Percentiles rank a stretch among this genome's conserved stretches.
Evolutionary conservation across 2,329 filamentous ascomycete genomes (phyloP).

Genomic region (Aspergillus sojae): DNA sequence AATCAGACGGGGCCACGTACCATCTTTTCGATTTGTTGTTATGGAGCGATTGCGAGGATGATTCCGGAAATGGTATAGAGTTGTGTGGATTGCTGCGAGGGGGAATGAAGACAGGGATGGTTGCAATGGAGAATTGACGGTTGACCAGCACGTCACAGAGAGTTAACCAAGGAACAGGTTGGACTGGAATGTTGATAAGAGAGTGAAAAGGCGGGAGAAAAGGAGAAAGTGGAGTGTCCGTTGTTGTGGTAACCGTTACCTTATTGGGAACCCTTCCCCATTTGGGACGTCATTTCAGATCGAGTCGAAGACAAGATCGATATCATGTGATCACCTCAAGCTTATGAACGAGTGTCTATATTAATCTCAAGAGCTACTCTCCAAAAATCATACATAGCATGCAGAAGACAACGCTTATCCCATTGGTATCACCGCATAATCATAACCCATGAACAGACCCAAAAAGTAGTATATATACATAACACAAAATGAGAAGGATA

Average conservation of each 20-base stretch:
- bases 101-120: constrained; percentile 6
- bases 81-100: neutral
- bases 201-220: constrained; percentile 2
- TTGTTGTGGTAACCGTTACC: constrained; percentile 27
- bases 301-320: too few relatives aligned
- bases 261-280: neutral
- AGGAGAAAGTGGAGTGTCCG: constrained; percentile 12
- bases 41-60: neutral
- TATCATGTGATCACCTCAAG: too few relatives aligned
- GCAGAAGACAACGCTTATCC: constrained; percentile 6
- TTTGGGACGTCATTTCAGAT: neutral
- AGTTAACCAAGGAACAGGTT: neutral
- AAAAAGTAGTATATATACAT: constrained; percentile 1
- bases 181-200: neutral
- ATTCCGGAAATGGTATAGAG: constrained; percentile 3
- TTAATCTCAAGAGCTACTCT: too few relatives aligned
- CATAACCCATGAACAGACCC: constrained; percentile 3
- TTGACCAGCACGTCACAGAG: constrained; percentile 4
- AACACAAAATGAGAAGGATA: constrained; percentile 10
- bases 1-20: constrained; percentile 9
- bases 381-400: neutral
- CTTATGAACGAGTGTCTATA: too few relatives aligned
- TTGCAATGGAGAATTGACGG: constrained; percentile 1
- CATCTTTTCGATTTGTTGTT: constrained; percentile 6
- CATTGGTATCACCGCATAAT: constrained; percentile 5